These are phyloP conservation scores for Hansenula lynferdii DNA, from an alignment of 1,139 yeast species.

Conservation along the genomic window DNA sequence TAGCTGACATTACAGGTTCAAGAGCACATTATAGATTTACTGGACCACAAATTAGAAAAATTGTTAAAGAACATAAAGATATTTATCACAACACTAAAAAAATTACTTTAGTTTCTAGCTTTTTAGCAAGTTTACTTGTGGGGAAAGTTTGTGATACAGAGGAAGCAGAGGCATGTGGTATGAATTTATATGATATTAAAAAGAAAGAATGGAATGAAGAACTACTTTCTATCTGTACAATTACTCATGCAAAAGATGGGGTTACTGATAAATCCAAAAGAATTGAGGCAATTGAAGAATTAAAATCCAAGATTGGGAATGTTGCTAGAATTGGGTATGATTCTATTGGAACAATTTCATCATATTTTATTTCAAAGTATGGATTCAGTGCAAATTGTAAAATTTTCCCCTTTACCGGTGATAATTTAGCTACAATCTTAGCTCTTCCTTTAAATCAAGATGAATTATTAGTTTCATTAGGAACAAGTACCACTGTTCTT, in stretches of 20 bases:
- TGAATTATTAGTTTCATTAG: slow-evolving; percentile 78
- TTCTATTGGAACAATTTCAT: slow-evolving; percentile 41
- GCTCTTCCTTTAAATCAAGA: slow-evolving; percentile 73
- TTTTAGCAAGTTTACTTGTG: slow-evolving; percentile 64
- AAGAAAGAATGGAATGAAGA: slow-evolving; percentile 48
- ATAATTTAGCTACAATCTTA: slow-evolving; percentile 83
- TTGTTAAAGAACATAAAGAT: slow-evolving; percentile 52
- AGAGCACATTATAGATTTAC: slow-evolving; percentile 88
- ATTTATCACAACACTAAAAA: slow-evolving; percentile 51
- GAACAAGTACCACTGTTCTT: slow-evolving; percentile 86
- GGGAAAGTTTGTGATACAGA: slow-evolving; percentile 67
- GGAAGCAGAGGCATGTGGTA: slow-evolving; percentile 88
- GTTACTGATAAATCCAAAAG: slow-evolving; percentile 33
- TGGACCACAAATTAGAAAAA: slow-evolving; percentile 81
- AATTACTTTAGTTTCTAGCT: slow-evolving; percentile 75
- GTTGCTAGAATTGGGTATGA: slow-evolving; percentile 35
- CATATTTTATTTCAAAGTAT: slow-evolving; percentile 59
- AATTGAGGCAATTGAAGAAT: slow-evolving; percentile 20
- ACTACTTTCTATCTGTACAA: slow-evolving; percentile 35
- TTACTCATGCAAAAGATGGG: slow-evolving; percentile 29
- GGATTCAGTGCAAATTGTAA: slow-evolving; percentile 53
- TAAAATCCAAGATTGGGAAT: slow-evolving; percentile 22
- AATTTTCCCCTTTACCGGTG: slow-evolving; percentile 79
- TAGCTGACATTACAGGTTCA: slow-evolving; percentile 76
- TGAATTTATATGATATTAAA: slow-evolving; percentile 73